Base-by-base conservation (phyloP, 345 rosid genomes). In the Rhizophora mangle region DNA sequence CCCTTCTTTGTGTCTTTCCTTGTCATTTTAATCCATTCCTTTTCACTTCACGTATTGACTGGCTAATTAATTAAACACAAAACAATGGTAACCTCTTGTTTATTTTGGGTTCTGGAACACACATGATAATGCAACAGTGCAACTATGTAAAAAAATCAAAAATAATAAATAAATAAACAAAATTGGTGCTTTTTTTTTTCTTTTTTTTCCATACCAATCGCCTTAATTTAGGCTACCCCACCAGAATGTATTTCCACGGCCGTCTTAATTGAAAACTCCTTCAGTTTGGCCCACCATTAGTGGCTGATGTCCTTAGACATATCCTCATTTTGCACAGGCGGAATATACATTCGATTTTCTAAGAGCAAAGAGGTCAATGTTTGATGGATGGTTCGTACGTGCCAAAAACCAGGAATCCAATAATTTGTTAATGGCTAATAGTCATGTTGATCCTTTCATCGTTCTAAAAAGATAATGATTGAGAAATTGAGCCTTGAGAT, bases 251-350 rank as follows among this genome's bases (percentile, higher is more conserved):
- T 32, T 2, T 3, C 30, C 32, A 21, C n/a, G 6, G 39, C 60
- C 43, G 37, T 36, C 24, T 29, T 21, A 26, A 62, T 71, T 71
- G 16, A 67, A 47, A 57, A 30, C 27, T 18, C 11, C 30, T 53
- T 62, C 29, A 21, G 21, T 34, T 53, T 55, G 74, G 77, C 43
- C 64, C 60, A 54, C 51, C 26, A 18, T n/a, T 26, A 59, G 73
- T 11, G 30, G n/a, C 64, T 54, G 77, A 21, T 9, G 34, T 31
- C 27, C 8, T 36, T 20, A 15, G 20, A 18, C 18, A 39, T 5
- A 6, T 36, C 51, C 27, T 6, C 31, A 16, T 36, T 7, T 8
- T 49, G 24, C 1, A 51, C 71, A 49, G 57, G 55, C 57, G 64
- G 67, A 55, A 20, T 30, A 39, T 62, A 63, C 21, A 51, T 47